Base-by-base conservation (phyloP, 352 stramenopile genomes). In the Pseudoperonospora humuli region DNA sequence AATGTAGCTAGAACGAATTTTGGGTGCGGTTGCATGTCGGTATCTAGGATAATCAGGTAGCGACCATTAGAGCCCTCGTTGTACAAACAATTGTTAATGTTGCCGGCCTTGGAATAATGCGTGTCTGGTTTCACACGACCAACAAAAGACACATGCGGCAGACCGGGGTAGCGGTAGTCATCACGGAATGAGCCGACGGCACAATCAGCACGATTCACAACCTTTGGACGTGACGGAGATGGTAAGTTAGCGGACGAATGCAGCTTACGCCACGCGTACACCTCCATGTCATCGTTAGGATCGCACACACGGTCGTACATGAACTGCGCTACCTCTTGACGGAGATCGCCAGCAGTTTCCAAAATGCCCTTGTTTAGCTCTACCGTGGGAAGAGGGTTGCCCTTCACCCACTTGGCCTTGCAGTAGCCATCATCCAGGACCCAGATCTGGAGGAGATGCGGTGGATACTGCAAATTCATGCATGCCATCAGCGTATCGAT, bases 71-170 rank as follows among this genome's bases (percentile, higher is more conserved):
- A 72, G 15, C 76, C 77, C 50, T 93, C 80, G 52, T 93, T 89
- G 67, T 89, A 87, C 36, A 89, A 60, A 11, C 57, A 67, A 50
- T 93, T 93, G 69, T 93, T 93, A 61, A 93, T 87, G 64, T 93
- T 93, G 20, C 80, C 80, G 13, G 80, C 80, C 68, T 93, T 93
- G 9, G 80, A 86, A 61, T 90, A 87, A 61, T 93, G 77, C 3
- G 64, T 70, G 21, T 84, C 67, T 2, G 77, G 74, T 67, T 89
- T 89, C 15, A 89, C 71, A 63, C 77, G 77, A 3, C 77, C 77
- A 28, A 89, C 67, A 38, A 84, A 89, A 4, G 74, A 76, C 44
- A 89, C 77, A 38, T 86, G 77, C 2, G 77, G 74, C 17, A 89
- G 59, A 18, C 77, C 77, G 33, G 71, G 75, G 54, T 89, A 86